Conservation (phyloP, 2,329 filamentous ascomycete genomes). For the Penicillium palitans region DNA sequence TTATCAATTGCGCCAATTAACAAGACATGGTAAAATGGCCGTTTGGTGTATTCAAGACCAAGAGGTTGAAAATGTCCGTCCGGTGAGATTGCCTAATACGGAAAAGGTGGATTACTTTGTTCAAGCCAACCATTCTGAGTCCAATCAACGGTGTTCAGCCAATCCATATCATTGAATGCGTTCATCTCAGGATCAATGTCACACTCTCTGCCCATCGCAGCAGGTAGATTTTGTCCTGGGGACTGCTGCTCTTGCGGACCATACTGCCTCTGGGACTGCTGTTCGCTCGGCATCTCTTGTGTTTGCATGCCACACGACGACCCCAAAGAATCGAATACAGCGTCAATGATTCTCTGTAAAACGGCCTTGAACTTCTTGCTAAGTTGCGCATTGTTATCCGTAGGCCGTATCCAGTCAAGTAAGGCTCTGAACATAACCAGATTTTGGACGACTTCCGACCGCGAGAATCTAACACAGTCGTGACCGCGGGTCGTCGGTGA, state of each 20-base stretch:
- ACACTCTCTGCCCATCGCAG: neutral
- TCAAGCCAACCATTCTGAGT: constrained; percentile 2
- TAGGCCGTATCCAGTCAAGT: neutral
- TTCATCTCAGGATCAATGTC: neutral
- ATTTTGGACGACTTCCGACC: neutral
- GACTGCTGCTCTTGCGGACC: neutral
- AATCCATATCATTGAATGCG: neutral
- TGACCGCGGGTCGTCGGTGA: neutral
- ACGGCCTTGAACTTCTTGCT: neutral
- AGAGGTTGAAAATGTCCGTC: neutral
- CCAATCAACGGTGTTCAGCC: constrained; percentile 4
- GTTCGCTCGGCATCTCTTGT: neutral
- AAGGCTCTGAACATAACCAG: neutral
- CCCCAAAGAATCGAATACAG: neutral
- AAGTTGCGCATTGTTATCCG: neutral
- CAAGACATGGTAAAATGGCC: neutral
- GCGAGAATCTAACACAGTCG: neutral
- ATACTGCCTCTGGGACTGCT: neutral
- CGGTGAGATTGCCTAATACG: neutral
- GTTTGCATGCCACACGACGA: neutral
- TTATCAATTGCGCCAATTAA: neutral
- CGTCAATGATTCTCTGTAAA: neutral
- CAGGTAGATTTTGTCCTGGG: no score
- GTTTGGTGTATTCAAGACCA: no score
- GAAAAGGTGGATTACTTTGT: neutral